Evolutionary conservation across 306 rosid genomes (phyloP).

Genomic region (Vicia faba): DNA sequence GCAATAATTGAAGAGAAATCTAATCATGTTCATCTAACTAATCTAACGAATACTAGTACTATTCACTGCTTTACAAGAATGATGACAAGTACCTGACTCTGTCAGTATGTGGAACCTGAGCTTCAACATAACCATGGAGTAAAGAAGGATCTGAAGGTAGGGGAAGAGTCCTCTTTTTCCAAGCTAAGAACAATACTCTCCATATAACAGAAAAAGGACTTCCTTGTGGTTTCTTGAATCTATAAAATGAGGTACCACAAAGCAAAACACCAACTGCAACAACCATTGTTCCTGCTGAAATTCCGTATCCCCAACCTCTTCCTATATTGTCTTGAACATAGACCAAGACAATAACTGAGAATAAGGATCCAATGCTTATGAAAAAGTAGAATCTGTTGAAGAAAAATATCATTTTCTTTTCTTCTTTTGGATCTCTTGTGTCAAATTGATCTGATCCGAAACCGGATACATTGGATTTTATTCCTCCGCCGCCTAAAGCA

Average conservation of each 20-base stretch:
- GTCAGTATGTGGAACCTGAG: constrained; percentile 66
- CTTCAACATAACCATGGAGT: constrained; percentile 63
- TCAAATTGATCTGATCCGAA: constrained; percentile 87
- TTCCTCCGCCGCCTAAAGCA: constrained; percentile 88
- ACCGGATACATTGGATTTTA: constrained; percentile 91
- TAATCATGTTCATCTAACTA: not conserved
- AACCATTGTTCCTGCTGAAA: constrained; percentile 77
- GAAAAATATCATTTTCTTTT: constrained; percentile 85
- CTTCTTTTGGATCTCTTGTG: constrained; percentile 66
- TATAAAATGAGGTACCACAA: constrained; percentile 61
- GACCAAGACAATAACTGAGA: constrained; percentile 76
- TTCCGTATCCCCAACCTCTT: constrained; percentile 88
- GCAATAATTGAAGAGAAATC: constrained; percentile 29
- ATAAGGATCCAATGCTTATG: constrained; percentile 81
- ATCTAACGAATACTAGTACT: not conserved
- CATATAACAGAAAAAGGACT: constrained; percentile 86
- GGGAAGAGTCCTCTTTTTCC: constrained; percentile 66
- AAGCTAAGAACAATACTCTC: constrained; percentile 83
- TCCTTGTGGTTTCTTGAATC: constrained; percentile 77
- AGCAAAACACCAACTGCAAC: constrained; percentile 61
- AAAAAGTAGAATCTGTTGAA: constrained; percentile 89
- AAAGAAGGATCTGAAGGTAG: constrained; percentile 62
- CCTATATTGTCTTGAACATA: constrained; percentile 86
- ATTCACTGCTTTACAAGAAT: not conserved
- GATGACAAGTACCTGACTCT: constrained; percentile 55